These are phyloP conservation scores for Podaxis sp. DNA, from an alignment of 768 basidiomycete genomes.

Conservation along the genomic window DNA sequence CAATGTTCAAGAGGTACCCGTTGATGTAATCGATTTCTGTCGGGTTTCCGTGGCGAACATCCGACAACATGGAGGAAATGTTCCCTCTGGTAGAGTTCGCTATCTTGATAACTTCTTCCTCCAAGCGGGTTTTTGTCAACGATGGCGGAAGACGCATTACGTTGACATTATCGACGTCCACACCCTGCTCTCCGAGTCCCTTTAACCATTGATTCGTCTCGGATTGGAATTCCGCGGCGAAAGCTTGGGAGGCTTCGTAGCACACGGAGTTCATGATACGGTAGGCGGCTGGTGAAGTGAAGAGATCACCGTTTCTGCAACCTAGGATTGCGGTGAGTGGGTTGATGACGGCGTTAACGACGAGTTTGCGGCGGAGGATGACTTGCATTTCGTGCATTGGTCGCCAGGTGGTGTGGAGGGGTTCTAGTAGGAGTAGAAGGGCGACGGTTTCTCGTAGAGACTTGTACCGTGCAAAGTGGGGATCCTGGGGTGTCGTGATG, in stretches of 20 bases:
- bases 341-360: constrained; percentile 80
- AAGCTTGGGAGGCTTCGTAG: constrained; percentile 66
- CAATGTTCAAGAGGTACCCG: constrained; percentile 73
- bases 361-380: constrained; percentile 75
- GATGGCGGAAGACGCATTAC: constrained; percentile 42
- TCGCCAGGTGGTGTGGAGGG: constrained; percentile 61
- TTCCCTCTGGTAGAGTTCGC: constrained; percentile 59
- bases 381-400: constrained; percentile 67
- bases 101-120: constrained; percentile 57
- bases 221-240: constrained; percentile 46
- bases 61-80: constrained; percentile 78
- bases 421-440: constrained; percentile 52
- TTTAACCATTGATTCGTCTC: constrained; percentile 36
- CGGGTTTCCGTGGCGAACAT: constrained; percentile 54
- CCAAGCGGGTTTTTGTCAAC: constrained; percentile 44
- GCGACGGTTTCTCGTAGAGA: constrained; percentile 69
- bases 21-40: constrained; percentile 86
- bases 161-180: constrained; percentile 24
- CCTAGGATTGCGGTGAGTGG: constrained; percentile 81
- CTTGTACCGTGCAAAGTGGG: constrained; percentile 43
- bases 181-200: constrained; percentile 26
- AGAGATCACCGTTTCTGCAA: constrained; percentile 77
- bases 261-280: constrained; percentile 56
- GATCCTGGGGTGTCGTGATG: constrained; percentile 42
- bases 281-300: constrained; percentile 40